phyloP scores from a whole-genome alignment of 768 basidiomycete species.

The Hypsizygus marmoreus region DNA sequence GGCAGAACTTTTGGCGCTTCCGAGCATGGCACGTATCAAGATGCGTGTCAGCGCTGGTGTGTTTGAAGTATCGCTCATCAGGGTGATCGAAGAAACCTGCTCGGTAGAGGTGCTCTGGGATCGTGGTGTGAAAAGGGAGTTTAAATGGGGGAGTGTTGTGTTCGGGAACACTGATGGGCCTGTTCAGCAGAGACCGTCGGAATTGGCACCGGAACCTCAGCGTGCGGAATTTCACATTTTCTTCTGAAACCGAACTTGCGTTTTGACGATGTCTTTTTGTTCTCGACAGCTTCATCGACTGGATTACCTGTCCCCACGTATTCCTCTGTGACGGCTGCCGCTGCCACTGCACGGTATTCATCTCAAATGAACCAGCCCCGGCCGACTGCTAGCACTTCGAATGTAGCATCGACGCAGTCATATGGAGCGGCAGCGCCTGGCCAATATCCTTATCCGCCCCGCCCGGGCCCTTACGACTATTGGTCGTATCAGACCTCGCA shows the following conservation, averaged over 20 bases:
- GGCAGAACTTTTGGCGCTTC: constrained; percentile 68
- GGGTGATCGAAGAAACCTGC: constrained; percentile 66
- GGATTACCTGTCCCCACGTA: constrained; percentile 31
- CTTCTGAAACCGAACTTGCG: constrained; percentile 5
- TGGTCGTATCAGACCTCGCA: constrained; percentile 35
- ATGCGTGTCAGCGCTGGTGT: constrained; percentile 82
- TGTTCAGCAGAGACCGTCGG: constrained; percentile 72
- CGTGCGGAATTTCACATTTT: constrained; percentile 37
- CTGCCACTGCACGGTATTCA: constrained; percentile 10
- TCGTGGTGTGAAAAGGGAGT: constrained; percentile 68
- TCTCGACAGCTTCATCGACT: constrained; percentile 20
- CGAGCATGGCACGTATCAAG: constrained; percentile 75
- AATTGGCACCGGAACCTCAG: constrained; percentile 46
- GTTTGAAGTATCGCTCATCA: constrained; percentile 81
- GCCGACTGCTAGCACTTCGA: constrained; percentile 14
- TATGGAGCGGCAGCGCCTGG: constrained; percentile 17
- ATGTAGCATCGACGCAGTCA: constrained; percentile 10
- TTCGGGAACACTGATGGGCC: constrained; percentile 74
- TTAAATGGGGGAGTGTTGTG: constrained; percentile 82
- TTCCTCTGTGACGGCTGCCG: constrained; percentile 30
- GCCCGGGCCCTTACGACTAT: constrained; percentile 34
- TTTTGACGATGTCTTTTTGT: constrained; percentile 1
- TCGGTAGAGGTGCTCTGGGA: constrained; percentile 86
- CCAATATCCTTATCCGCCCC: constrained; percentile 22
- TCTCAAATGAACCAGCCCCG: constrained; percentile 8